Evolutionary conservation across 2,329 filamentous ascomycete species (phyloP), one percentile per base, ranked within the genome.

Genomic region (Talaromyces sp.): DNA sequence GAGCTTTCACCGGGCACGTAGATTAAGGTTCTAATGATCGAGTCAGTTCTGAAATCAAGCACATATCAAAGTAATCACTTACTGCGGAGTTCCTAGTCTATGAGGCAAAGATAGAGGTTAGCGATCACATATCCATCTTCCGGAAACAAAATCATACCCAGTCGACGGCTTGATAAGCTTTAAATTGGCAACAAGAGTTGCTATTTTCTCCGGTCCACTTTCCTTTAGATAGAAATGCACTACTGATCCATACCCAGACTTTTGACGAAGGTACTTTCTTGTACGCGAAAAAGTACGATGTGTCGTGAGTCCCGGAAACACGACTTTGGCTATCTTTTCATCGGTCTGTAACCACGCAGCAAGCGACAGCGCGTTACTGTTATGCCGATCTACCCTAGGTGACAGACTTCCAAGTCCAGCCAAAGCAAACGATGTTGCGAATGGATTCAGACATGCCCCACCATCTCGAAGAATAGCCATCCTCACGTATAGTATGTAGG

Each of bases 381-480:
- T 91, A 74, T 95, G 92, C 61, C 92, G 83, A 81, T 95, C 91
- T 35, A 87, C 88, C 45, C 92, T 85, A 74, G 95, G 81, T 67
- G 87, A 90, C 63, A 96, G 84, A 6, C 92, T 96, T 83, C 95
- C 92, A 68, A 91, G 78, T 66, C 92, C 92, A 47, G 94, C 82
- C 31, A 96, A 79, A 84, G 80, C 94, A 89, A 82, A 94, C 91
- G 4, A 33, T 15, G 92, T 91, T 7, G 85, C 90, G 72, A 95
- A 95, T n/a, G 92, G 90, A 81, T 89, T 95, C 49, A 95, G 82
- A 62, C 85, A 82, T 13, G 89, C 85, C 62, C 92, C 92, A 1
- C 93, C 80, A 73, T 96, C 92, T 67, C 92, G 89, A 66, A 92
- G 84, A 70, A 91, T 87, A 82, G 95, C 92, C 49, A 95, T 90